Base-by-base conservation (phyloP, 2,329 filamentous ascomycete species). In the Cytospora schulzeri region DNA sequence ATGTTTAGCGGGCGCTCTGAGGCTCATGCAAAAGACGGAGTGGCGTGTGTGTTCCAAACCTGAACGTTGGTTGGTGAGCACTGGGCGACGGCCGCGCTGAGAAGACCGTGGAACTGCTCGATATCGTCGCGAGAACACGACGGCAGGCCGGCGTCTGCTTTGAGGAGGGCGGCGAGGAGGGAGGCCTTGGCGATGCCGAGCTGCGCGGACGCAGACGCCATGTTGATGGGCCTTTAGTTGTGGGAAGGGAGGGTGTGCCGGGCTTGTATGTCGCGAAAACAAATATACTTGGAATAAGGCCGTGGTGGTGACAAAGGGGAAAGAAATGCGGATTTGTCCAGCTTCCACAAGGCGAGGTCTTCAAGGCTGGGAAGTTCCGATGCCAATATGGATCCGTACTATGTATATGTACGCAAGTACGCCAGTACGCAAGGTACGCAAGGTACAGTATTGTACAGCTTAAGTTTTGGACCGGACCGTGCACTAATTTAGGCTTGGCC, bases 41-140 rank as follows among this genome's bases (percentile, higher is more conserved):
- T 56, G 64, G 66, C 65, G 64, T 62, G 61, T 62, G 65, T 77
- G 76, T 76, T 74, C 82, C 89, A 92, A 91, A 95, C 91, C 91
- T 95, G 91, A 83, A 95, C 89, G 81, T 94, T 93, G 81, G 82
- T 79, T 73, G 88, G 84, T 73, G 91, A 91, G 85, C 91, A 94
- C 80, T 87, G 85, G 78, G 83, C 78, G 73, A 91, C 79, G 71
- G 85, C 84, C 74, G 83, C 79, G 75, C 88, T 84, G 72, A 95
- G 82, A 66, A 87, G 80, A 68, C 79, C 75, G 76, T 92, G 85
- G 76, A 94, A 91, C 64, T 83, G 77, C 70, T 89, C 83, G 75
- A 94, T 89, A 66, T 89, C 85, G 71, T 88, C 85, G 74, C 89
- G 88, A 57, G 86, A 78, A 63, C 91, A 84, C 12, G 90, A 84